Percentiles rank a stretch among this genome's conserved stretches.
Conservation (phyloP, 179 eudicot species). For the Beta lomatogona region DNA sequence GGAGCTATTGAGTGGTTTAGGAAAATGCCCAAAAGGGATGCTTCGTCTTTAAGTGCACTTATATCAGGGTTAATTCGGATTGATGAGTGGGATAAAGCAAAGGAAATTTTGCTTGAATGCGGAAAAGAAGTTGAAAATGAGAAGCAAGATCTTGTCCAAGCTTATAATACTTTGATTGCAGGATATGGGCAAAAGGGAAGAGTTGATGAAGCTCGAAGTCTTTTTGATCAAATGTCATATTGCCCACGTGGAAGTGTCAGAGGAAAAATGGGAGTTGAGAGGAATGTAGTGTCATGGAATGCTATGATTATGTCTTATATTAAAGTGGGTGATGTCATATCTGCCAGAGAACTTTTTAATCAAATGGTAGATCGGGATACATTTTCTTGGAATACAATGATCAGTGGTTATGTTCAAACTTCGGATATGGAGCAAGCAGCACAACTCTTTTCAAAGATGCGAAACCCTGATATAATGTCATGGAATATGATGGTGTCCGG, state of each 20-base stretch:
- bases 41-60: constrained; percentile 51
- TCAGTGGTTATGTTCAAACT: constrained; percentile 47
- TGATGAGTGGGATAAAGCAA: constrained; percentile 45
- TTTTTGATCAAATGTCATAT: constrained; percentile 52
- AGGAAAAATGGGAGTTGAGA: constrained; percentile 33
- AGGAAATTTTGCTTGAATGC: constrained; percentile 35
- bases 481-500: constrained; percentile 65
- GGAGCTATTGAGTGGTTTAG: constrained; percentile 52
- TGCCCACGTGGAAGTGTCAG: neutral
- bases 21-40: constrained; percentile 46
- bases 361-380: constrained; percentile 50
- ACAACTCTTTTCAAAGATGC: constrained; percentile 49
- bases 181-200: constrained; percentile 63
- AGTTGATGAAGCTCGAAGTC: constrained; percentile 49
- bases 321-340: constrained; percentile 45
- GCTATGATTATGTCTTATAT: constrained; percentile 70
- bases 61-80: constrained; percentile 57
- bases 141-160: constrained; percentile 45
- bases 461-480: constrained; percentile 49
- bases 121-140: constrained; percentile 11
- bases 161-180: constrained; percentile 69
- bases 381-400: constrained; percentile 63
- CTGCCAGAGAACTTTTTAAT: constrained; percentile 56
- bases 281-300: constrained; percentile 67
- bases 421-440: constrained; percentile 51